These are phyloP conservation scores for fission yeast (Schizosaccharomyces pombe) DNA, from an alignment of 805 yeast genomes.

Conservation along the genomic window DNA sequence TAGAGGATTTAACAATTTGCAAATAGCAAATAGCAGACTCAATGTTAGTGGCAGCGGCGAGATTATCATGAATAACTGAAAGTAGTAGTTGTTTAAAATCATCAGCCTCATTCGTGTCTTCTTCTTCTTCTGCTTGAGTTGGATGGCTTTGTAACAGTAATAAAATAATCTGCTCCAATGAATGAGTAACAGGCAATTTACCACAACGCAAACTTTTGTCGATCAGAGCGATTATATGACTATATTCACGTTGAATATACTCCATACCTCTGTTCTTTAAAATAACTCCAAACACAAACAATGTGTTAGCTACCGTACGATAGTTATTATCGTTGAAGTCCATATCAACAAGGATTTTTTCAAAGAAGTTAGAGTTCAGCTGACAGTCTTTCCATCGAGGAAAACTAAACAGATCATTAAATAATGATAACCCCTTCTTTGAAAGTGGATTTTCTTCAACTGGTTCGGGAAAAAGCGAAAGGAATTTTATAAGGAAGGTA, in stretches of 20 bases:
- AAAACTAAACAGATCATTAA: conserved; percentile 48
- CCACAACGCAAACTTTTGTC: conserved; percentile 66
- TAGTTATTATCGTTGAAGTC: conserved; percentile 39
- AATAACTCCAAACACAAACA: conserved; percentile 68
- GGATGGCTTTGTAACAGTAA: background rate
- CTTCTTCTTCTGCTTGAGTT: background rate
- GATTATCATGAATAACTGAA: background rate
- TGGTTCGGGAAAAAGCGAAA: conserved; percentile 65
- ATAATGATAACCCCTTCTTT: conserved; percentile 49
- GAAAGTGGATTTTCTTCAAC: conserved; percentile 54
- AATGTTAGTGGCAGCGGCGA: background rate
- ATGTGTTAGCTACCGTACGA: conserved; percentile 60
- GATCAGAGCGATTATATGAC: conserved; percentile 46
- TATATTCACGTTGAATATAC: conserved; percentile 58
- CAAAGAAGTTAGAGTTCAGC: conserved; percentile 71
- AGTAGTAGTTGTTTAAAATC: background rate
- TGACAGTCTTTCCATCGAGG: conserved; percentile 69
- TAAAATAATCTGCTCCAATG: conserved; percentile 24
- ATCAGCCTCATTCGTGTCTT: background rate
- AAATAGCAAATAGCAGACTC: background rate
- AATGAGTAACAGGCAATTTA: conserved; percentile 69
- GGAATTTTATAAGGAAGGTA: conserved; percentile 54
- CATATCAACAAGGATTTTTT: conserved; percentile 56
- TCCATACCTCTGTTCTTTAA: conserved; percentile 49
- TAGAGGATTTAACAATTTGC: background rate